phyloP scores from a whole-genome alignment of 192 early-diverging fungal genomes.

The Coemansia guatemalensis region DNA sequence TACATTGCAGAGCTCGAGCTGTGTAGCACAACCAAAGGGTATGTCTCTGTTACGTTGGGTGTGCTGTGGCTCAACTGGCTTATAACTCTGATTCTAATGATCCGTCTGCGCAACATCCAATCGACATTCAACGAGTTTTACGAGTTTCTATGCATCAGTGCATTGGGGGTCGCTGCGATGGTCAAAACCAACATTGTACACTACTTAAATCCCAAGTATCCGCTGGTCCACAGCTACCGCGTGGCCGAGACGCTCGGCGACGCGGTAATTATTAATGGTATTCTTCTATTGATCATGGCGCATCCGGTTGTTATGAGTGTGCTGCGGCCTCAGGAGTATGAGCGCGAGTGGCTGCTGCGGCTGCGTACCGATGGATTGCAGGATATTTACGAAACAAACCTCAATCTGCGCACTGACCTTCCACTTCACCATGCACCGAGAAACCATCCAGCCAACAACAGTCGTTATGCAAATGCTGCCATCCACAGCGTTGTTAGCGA shows the following conservation, averaged over 20 bases:
- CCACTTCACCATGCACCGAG: conserved; percentile 7
- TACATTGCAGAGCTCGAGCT: conserved; percentile 14
- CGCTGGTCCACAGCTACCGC: conserved; percentile 1
- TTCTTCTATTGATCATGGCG: conserved; percentile 16
- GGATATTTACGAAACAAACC: conserved; percentile 10
- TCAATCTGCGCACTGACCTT: conserved; percentile 13
- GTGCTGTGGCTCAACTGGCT: conserved; percentile 29
- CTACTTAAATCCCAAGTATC: conserved; percentile 12
- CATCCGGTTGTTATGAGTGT: conserved; percentile 20
- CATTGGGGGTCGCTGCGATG: conserved; percentile 17
- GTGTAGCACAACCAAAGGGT: conserved; percentile 12
- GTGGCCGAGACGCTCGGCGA: conserved; percentile 18
- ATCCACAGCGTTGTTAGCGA: no score
- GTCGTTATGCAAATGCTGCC: no score
- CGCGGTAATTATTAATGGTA: conserved; percentile 11
- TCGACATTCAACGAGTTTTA: conserved; percentile 27
- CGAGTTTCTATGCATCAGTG: conserved; percentile 14
- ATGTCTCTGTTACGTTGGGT: conserved; percentile 8
- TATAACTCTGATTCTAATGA: conserved; percentile 10
- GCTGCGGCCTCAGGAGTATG: conserved; percentile 14
- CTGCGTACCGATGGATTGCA: conserved; percentile 15
- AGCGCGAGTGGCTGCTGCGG: conserved; percentile 18
- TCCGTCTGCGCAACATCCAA: conserved; percentile 25
- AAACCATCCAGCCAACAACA: neutral
- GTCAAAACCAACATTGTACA: conserved; percentile 20